Evolutionary conservation across 2,329 filamentous ascomycete genomes (phyloP), one percentile per base, ranked within the genome.

Genomic region (Penicillium frequentans): DNA sequence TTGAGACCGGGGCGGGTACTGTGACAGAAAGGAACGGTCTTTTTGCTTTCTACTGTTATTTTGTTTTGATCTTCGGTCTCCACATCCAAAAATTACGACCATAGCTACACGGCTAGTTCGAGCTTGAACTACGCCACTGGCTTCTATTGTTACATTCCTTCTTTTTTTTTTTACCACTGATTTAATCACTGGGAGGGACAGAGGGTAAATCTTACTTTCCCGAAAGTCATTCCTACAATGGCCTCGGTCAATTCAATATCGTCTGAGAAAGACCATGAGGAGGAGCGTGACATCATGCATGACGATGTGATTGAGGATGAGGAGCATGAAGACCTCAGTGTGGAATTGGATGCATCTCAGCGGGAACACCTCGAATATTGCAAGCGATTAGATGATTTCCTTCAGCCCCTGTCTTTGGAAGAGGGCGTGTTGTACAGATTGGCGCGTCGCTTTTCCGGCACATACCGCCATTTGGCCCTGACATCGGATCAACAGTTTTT

Each of bases 401-500:
- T 79, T 26, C 68, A 70, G 24, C 77, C 78, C 10, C 64, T 80
- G 16, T 64, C 61, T 23, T 67, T 77, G 42, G 71, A 77, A 47
- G 78, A 80, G 59, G 70, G 68, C 27, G 68, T 70, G 21, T 68
- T 80, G n/a, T 78, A 80, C 64, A 70, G 71, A 58, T 66, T 80
- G 42, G 77, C 77, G 43, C 76, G 76, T 58, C 74, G 76, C 48
- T 79, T 80, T 61, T 79, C 77, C 39, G 68, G 68, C 49, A 73
- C 77, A 42, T 80, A 79, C 63, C 71, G 69, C 49, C 67, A 79
- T 39, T 69, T 80, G 54, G 78, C 78, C 33, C 62, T 75, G 53
- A 73, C 72, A 8, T 80, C 78, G 14, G 73, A 78, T 46, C 70
- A 79, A 61, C 77, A 80, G 59, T 80, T 80, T 56, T 63, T 80